phyloP scores from a whole-genome alignment of 23 red algal species.

The Rhodosorus marinus region DNA sequence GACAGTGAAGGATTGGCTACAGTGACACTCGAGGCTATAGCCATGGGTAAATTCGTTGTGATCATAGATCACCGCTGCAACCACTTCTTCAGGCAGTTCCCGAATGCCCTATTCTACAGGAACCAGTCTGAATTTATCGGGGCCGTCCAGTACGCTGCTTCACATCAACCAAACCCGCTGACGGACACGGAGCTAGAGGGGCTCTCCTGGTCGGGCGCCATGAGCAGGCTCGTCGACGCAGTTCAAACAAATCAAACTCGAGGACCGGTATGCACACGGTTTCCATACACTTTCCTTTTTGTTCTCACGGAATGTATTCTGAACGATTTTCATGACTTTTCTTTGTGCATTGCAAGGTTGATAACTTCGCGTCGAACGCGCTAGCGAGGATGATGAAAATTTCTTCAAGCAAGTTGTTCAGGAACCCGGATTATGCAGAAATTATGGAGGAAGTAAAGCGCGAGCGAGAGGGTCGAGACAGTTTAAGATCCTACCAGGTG shows the following conservation, averaged over 20 bases:
- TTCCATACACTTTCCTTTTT: no score
- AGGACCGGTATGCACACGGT: no score
- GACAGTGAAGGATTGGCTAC: constrained; percentile 47
- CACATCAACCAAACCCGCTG: constrained; percentile 25
- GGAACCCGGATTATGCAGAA: no score
- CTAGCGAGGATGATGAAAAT: no score
- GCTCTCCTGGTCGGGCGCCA: constrained; percentile 59
- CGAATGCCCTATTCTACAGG: constrained; percentile 28
- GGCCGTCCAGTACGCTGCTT: constrained; percentile 7
- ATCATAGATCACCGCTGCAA: constrained; percentile 46
- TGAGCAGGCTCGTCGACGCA: constrained; percentile 42
- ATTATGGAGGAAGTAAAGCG: no score
- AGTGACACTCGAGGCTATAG: constrained; percentile 44
- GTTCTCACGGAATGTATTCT: no score
- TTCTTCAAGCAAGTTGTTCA: no score
- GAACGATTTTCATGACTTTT: no score
- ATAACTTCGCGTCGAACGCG: no score
- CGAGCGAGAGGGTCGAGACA: no score
- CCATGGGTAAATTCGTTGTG: constrained; percentile 57
- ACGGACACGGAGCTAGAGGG: constrained; percentile 29
- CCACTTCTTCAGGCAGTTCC: constrained; percentile 44
- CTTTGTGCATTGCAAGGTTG: no score
- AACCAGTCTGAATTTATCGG: constrained; percentile 15
- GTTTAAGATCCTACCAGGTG: no score
- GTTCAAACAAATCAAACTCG: constrained; percentile 6